Evolutionary conservation across 768 basidiomycete species (phyloP).

Genomic region (Kwoniella sp.): DNA sequence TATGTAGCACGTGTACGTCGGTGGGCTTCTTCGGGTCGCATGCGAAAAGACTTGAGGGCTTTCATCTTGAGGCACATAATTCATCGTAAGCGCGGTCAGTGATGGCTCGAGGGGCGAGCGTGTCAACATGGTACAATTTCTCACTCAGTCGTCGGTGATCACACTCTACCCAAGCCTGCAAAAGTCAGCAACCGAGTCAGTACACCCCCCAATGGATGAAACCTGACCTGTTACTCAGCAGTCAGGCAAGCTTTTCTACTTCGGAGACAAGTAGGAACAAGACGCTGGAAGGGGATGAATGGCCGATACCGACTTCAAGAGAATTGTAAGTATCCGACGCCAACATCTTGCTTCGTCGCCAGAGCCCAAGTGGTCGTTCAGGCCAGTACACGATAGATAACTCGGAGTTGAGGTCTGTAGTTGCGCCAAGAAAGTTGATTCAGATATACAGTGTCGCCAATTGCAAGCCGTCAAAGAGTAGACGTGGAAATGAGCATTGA

Average conservation of each 20-base stretch:
- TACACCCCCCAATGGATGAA: neutral
- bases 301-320: conserved; percentile 10
- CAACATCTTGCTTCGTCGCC: neutral
- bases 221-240: no score
- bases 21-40: neutral
- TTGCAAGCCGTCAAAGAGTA: no score
- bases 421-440: neutral
- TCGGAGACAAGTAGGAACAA: no score
- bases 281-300: neutral
- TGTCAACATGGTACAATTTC: neutral
- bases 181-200: neutral
- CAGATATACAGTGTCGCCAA: no score
- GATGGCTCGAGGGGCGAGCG: neutral
- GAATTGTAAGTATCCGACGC: neutral
- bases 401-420: no score
- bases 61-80: neutral
- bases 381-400: neutral
- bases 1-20: conserved; percentile 4
- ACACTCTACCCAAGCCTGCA: conserved; percentile 20
- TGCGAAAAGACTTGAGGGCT: neutral
- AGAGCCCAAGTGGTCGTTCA: no score
- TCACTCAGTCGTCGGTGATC: conserved; percentile 7
- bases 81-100: neutral
- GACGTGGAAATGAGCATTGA: no score
- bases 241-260: no score